A percentile compares a stretch with the other conserved stretches of the same genome.
phyloP scores from a whole-genome alignment of 2,329 filamentous ascomycete genomes.

The Colletotrichum phormii region DNA sequence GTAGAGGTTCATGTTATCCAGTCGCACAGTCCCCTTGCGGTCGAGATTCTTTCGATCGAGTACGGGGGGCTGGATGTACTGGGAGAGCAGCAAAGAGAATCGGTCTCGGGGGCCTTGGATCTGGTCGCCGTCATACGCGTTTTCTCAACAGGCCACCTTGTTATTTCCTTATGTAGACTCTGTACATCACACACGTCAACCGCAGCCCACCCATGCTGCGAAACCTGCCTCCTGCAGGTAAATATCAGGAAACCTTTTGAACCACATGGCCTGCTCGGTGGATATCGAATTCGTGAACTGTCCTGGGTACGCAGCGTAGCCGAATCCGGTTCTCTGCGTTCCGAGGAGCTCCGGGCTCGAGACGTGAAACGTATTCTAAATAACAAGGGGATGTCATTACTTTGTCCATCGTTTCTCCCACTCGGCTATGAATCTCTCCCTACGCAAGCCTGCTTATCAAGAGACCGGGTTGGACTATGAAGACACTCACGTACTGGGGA shows the following conservation, averaged over 20 bases:
- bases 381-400: no score
- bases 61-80: constrained; percentile 9
- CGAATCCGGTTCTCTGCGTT: no score
- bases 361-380: no score
- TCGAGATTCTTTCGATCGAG: not conserved
- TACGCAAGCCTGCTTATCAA: not conserved
- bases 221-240: constrained; percentile 34
- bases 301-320: no score
- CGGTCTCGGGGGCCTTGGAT: constrained; percentile 7
- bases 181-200: constrained; percentile 38
- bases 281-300: not conserved
- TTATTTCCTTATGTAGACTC: constrained; percentile 39
- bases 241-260: constrained; percentile 30
- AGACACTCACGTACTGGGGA: not conserved
- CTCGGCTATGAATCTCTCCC: not conserved
- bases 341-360: no score
- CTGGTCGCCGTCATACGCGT: constrained; percentile 9
- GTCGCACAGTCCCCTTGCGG: not conserved
- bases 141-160: constrained; percentile 27
- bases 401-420: not conserved
- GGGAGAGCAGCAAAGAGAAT: constrained; percentile 18
- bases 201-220: constrained; percentile 29
- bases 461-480: not conserved
- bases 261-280: not conserved
- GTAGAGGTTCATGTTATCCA: constrained; percentile 31